phyloP scores from a whole-genome alignment of 192 early-diverging fungal genomes.

The Podila minutissima region DNA sequence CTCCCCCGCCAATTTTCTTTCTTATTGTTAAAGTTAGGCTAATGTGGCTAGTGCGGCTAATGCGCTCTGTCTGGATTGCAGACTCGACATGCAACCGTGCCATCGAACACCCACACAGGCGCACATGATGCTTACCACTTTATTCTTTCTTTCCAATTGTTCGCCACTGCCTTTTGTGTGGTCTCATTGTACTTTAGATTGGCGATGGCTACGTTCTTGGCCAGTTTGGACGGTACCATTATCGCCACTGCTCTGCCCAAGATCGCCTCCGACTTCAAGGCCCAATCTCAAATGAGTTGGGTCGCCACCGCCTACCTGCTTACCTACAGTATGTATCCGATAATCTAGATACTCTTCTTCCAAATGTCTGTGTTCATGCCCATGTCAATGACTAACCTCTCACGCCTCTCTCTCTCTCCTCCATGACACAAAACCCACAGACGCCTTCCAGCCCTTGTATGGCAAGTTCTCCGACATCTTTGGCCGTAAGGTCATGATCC shows the following conservation, averaged over 20 bases:
- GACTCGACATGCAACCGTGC: no score
- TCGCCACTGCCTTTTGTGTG: not conserved
- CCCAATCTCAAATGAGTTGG: constrained; percentile 75
- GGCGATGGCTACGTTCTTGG: constrained; percentile 64
- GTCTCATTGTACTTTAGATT: constrained; percentile 10
- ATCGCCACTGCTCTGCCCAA: constrained; percentile 66
- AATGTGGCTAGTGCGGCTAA: no score
- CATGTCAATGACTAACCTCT: not conserved
- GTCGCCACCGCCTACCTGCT: constrained; percentile 77
- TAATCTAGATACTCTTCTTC: not conserved
- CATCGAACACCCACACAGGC: no score
- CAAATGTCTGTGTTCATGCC: not conserved
- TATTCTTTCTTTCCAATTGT: no score
- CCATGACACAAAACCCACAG: not conserved
- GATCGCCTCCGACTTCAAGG: constrained; percentile 67
- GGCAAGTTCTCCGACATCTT: constrained; percentile 90
- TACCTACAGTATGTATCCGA: constrained; percentile 40
- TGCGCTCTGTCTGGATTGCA: no score
- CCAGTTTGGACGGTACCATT: constrained; percentile 69
- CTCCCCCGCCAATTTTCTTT: no score
- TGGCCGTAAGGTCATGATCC: constrained; percentile 79
- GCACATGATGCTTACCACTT: no score
- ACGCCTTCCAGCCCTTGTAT: constrained; percentile 72
- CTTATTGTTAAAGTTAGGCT: no score
- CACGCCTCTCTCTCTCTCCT: not conserved